Base-by-base conservation (phyloP, 140 eudicot species). In the Senecio squalidus region DNA sequence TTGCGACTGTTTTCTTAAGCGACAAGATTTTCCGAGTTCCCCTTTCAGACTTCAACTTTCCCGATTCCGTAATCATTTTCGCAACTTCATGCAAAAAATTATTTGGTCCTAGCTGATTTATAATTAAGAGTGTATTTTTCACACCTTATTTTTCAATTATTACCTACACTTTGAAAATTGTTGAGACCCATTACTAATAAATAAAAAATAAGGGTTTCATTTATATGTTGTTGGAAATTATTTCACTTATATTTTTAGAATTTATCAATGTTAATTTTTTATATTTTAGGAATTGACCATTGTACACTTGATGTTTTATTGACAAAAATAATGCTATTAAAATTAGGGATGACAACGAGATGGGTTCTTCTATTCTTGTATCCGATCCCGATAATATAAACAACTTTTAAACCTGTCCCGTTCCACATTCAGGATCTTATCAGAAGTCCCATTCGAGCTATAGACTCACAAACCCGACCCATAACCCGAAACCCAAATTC, bases 41-140 rank as follows among this genome's bases (percentile, higher is more conserved):
- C 68, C 74, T 69, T 59, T 38, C 4, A 69, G 38, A 69, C 74
- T 69, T 69, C 74, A 69, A 69, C 8, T 39, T 44, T 69, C 34
- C 18, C 34, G 52, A 44, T 69, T 58, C 51, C 59, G 47, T 3
- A 1, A 47, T 14, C 21, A n/a, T 24, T 45, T 56, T 40, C 23
- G 16, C 23, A 6, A 21, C 11, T 30, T 31, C 58, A 45, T 36
- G 15, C 10, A 33, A 58, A 23, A 58, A 34, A 44, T 18, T 34
- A 10, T 58, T 4, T 49, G 14, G 15, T 58, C 21, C 23, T 58
- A 23, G 2, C 23, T 10, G 27, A 66, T 10, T 16, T 33, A n/a
- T 58, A 50, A 22, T 36, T 41, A 24, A 67, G 46, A 68, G 47
- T 34, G 41, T 33, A 24, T 23, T 15, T 66, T 45, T 47, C 27